phyloP scores from a whole-genome alignment of 768 basidiomycete genomes.

The Lentinula raphanica region DNA sequence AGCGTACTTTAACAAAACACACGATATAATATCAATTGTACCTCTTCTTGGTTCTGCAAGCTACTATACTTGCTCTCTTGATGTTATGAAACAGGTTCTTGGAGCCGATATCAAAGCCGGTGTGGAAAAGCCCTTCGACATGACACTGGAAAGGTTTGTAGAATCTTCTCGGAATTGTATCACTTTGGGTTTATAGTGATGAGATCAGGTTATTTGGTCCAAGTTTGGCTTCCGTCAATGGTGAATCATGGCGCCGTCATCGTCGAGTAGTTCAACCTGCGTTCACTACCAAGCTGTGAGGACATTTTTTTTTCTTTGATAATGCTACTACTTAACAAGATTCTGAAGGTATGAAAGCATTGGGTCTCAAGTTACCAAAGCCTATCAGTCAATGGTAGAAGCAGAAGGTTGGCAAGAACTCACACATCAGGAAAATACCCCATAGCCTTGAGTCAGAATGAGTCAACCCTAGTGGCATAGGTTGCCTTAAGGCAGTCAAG shows the following conservation, averaged over 20 bases:
- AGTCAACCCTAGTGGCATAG: too few relatives aligned
- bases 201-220: background rate
- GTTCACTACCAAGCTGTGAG: background rate
- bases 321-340: background rate
- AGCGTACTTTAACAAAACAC: conserved; percentile 20
- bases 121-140: conserved; percentile 10
- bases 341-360: background rate
- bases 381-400: background rate
- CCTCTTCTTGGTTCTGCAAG: conserved; percentile 16
- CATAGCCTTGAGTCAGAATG: too few relatives aligned
- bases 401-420: background rate
- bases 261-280: background rate
- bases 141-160: background rate
- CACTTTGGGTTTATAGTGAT: background rate
- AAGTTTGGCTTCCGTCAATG: background rate
- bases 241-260: background rate
- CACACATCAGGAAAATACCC: too few relatives aligned
- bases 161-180: background rate
- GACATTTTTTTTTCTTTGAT: background rate
- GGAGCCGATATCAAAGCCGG: conserved; percentile 12
- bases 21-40: conserved; percentile 21
- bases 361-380: background rate
- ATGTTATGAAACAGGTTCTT: conserved; percentile 20
- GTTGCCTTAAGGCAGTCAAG: too few relatives aligned
- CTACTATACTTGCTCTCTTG: conserved; percentile 18